Evolutionary conservation across 2,329 filamentous ascomycete genomes (phyloP), one percentile per base, ranked within the genome.

Genomic region (Aspergillus puulaauensis): DNA sequence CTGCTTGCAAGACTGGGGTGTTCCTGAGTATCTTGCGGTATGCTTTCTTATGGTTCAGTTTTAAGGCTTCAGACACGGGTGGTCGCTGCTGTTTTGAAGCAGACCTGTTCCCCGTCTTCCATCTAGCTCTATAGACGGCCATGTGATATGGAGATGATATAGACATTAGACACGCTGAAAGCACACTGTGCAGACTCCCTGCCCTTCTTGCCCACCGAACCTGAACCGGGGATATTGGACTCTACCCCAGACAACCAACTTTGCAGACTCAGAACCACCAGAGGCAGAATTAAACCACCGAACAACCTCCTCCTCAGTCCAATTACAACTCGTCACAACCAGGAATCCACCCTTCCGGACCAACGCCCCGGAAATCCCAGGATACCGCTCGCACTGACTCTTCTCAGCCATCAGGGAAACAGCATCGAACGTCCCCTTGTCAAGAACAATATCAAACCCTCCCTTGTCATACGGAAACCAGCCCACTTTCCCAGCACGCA

Each of bases 381-480:
- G 83, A 77, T 99, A 99, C 3, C 82, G 82, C 72, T 96, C 90
- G 70, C 86, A 90, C 12, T 90, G 80, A 54, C 89, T 83, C 39
- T 84, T 68, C 58, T 76, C 73, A 9, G 67, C 74, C 14, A 74
- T 76, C n/a, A 98, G 79, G 50, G 87, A 92, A 35, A 99, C 89
- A 11, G 95, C 95, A 79, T 99, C 95, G 73, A 98, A 99, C 0
- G 95, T 99, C 45, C 95, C 95, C 77, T 99, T 99, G 76, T 99
- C 95, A n/a, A 97, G 83, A 0, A 97, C 88, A 0, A 97, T 86
- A 74, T 98, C 92, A 78, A 93, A 98, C 1, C 90, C 90, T 0
- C 73, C 72, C 0, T 66, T 66, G 33, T 73, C 66, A 43, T 69
- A 69, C 0, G 65, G 79, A 66, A 74, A 79, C 73, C 77, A 79